A percentile compares a stretch with the other conserved stretches of the same genome.
Conservation (phyloP, 768 basidiomycete species). For the Mrakia gelida region DNA sequence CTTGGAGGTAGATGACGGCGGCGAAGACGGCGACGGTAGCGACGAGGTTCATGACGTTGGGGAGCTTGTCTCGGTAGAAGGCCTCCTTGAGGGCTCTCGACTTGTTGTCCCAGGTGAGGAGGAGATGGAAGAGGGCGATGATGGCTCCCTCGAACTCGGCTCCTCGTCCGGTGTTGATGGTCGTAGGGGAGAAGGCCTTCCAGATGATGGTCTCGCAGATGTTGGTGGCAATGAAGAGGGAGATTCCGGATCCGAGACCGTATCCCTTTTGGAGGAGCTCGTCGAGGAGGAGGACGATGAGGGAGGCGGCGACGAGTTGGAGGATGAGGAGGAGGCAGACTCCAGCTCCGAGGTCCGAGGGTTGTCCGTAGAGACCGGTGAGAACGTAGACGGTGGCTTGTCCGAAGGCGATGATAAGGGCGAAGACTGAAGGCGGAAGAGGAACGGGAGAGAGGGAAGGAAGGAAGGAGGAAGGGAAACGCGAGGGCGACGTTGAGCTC, state of each 20-base stretch:
- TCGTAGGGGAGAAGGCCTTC: slow-evolving; percentile 99
- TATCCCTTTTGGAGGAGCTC: slow-evolving; percentile 99
- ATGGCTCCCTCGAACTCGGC: slow-evolving; percentile 97
- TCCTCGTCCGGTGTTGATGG: slow-evolving; percentile 94
- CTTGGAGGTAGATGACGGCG: slow-evolving; percentile 95
- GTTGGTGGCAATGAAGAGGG: slow-evolving; percentile 98
- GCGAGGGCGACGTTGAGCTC: slow-evolving; percentile 2
- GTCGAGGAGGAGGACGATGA: slow-evolving; percentile 97
- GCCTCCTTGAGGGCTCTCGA: slow-evolving; percentile 93
- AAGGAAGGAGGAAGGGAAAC: neutral
- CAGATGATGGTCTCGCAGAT: slow-evolving; percentile 99
- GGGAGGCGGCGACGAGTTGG: slow-evolving; percentile 85
- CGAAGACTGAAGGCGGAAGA: slow-evolving; percentile 64
- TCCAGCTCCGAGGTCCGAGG: slow-evolving; percentile 86
- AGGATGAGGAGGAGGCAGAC: slow-evolving; percentile 95
- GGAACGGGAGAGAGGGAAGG: neutral
- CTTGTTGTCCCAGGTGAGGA: slow-evolving; percentile 99
- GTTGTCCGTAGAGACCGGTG: slow-evolving; percentile 93
- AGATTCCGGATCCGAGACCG: slow-evolving; percentile 96
- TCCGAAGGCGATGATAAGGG: slow-evolving; percentile 90
- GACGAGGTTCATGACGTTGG: slow-evolving; percentile 96
- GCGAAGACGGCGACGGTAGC: slow-evolving; percentile 89
- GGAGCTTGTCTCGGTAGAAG: slow-evolving; percentile 94
- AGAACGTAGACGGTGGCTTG: slow-evolving; percentile 96
- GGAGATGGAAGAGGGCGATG: slow-evolving; percentile 90